Conservation (phyloP, 2,329 filamentous ascomycete species). For the Alternaria ethzedia region DNA sequence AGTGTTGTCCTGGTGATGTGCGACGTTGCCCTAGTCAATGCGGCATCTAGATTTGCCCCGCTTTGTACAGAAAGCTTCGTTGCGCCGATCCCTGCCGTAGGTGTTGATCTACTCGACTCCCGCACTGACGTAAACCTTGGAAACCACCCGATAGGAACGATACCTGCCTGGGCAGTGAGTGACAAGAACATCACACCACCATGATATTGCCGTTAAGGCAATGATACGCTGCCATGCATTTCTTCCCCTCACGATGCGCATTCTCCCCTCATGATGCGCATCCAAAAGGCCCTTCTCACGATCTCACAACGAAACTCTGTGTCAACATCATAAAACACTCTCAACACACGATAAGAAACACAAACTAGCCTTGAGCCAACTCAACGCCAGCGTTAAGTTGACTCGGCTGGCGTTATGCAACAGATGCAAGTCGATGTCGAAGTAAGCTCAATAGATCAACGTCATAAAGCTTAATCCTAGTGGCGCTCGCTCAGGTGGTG, state of each 20-base stretch:
- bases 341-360: background rate
- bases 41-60: background rate
- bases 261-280: background rate
- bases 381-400: background rate
- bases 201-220: background rate
- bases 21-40: background rate
- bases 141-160: background rate
- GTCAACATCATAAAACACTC: background rate
- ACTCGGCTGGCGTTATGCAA: background rate
- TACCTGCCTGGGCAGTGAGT: background rate
- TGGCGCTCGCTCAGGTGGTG: background rate
- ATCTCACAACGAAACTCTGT: background rate
- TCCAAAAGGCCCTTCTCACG: background rate
- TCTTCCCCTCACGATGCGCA: background rate
- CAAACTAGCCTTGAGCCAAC: background rate
- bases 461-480: conserved; percentile 13
- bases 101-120: background rate
- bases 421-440: conserved; percentile 6
- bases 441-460: conserved; percentile 15
- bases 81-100: background rate
- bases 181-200: conserved; percentile 1
- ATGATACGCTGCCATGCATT: background rate
- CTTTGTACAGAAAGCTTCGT: background rate
- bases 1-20: background rate
- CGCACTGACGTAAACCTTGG: background rate